phyloP scores from a whole-genome alignment of 2,329 filamentous ascomycete species.

The Diaporthe eres region DNA sequence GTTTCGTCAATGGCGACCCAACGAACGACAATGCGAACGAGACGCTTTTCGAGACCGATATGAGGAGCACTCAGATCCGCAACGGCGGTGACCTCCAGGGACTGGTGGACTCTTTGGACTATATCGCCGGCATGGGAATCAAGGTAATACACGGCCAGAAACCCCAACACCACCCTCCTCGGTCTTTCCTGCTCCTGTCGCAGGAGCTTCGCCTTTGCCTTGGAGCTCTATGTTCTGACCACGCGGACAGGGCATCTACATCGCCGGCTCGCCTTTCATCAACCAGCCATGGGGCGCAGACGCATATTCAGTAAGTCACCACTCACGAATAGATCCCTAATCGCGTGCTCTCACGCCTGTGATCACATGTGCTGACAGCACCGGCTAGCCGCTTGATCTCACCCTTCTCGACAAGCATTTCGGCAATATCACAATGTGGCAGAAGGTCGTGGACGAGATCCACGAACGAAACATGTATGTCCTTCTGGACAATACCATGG shows the following conservation, averaged over 20 bases:
- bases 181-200: background rate
- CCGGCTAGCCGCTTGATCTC: slow-evolving; percentile 65
- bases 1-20: slow-evolving; percentile 76
- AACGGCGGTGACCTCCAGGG: slow-evolving; percentile 74
- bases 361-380: slow-evolving; percentile 27
- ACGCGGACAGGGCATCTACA: slow-evolving; percentile 64
- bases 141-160: slow-evolving; percentile 52
- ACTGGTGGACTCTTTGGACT: slow-evolving; percentile 72
- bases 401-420: slow-evolving; percentile 75
- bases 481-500: slow-evolving; percentile 75
- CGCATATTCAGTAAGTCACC: slow-evolving; percentile 63
- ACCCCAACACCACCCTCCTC: background rate
- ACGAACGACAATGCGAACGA: slow-evolving; percentile 74
- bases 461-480: slow-evolving; percentile 76
- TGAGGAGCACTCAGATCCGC: slow-evolving; percentile 72
- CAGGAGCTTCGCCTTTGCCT: background rate
- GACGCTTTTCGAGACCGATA: slow-evolving; percentile 72
- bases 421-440: slow-evolving; percentile 71
- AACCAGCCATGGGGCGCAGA: slow-evolving; percentile 76
- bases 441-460: slow-evolving; percentile 70
- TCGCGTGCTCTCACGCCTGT: background rate
- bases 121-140: slow-evolving; percentile 75
- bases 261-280: slow-evolving; percentile 75
- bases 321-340: background rate
- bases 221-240: slow-evolving; percentile 15